phyloP scores from a whole-genome alignment of 2,329 filamentous ascomycete species.

The Chrysosphaeria jannelii region DNA sequence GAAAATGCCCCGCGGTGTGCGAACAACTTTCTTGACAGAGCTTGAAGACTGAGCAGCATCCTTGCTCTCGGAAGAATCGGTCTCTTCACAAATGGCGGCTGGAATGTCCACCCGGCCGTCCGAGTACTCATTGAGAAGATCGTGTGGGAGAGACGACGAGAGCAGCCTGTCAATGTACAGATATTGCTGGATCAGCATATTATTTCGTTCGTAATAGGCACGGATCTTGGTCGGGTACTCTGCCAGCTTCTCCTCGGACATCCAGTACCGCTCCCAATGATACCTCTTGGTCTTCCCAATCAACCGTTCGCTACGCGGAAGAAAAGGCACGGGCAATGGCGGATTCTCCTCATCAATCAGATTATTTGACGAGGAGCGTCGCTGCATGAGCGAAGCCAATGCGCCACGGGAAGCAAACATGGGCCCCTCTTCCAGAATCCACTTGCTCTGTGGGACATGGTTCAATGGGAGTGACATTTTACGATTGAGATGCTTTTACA shows the following conservation, averaged over 20 bases:
- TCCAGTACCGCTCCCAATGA: slow-evolving; percentile 68
- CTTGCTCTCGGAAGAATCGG: slow-evolving; percentile 7
- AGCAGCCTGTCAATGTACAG: slow-evolving; percentile 75
- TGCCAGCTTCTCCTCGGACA: slow-evolving; percentile 42
- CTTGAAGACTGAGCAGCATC: slow-evolving; percentile 5
- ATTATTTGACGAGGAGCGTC: slow-evolving; percentile 14
- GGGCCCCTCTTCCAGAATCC: slow-evolving; percentile 10
- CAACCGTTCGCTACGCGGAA: slow-evolving; percentile 53
- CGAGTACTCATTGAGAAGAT: slow-evolving; percentile 72
- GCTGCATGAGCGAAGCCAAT: slow-evolving; percentile 10
- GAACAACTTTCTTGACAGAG: slow-evolving; percentile 25
- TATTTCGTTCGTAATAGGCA: slow-evolving; percentile 67
- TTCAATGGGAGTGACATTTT: slow-evolving; percentile 6
- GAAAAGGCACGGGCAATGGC: too few species aligned
- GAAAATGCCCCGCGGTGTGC: slow-evolving; percentile 68
- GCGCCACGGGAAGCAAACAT: slow-evolving; percentile 16
- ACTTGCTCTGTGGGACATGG: slow-evolving; percentile 3
- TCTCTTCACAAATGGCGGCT: slow-evolving; percentile 46
- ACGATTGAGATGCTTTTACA: too few species aligned
- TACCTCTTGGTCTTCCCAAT: slow-evolving; percentile 76
- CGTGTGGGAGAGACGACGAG: slow-evolving; percentile 75
- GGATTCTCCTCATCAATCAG: too few species aligned
- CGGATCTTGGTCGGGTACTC: slow-evolving; percentile 46
- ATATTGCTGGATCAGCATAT: slow-evolving; percentile 71
- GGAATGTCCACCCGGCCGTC: slow-evolving; percentile 30